Base-by-base conservation (phyloP, 2,329 filamentous ascomycete genomes). In the Paecilomyces variotii region DNA sequence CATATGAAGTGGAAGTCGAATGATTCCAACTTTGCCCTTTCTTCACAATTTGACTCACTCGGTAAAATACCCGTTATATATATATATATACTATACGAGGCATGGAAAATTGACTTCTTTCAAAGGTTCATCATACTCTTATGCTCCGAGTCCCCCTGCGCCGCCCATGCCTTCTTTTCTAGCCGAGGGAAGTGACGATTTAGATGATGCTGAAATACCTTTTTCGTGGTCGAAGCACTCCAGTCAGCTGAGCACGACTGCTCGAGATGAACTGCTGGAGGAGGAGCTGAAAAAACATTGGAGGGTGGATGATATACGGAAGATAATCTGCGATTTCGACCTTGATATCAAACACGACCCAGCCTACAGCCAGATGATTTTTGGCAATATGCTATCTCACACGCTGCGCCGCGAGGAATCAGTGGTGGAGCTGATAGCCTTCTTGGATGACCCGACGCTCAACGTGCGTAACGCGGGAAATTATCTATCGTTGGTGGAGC, bases 381-480 rank as follows among this genome's bases (percentile, higher is more conserved):
- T 76, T 58, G 58, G 67, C 30, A 65, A 67, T 26, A 60, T 76
- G 52, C 59, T 75, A 32, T 55, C 61, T 32, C 62, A 54, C 27
- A n/a, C 14, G 52, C 27, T 39, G 26, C 30, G 56, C 52, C 50
- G 57, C 60, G 39, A 35, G 14, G 25, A 26, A 26, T 63, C 58
- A 61, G 55, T 59, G 54, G 34, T 64, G 4, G 68, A 74, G 49
- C 60, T 69, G 1, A 54, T 71, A 25, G 53, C 59, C 7, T 76
- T 76, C 53, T 54, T 77, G 49, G 66, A 70, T 53, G 74, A 77
- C 56, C 67, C 70, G 0, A 67, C 63, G 14, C 55, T 77, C 35
- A 77, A 77, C 57, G 65, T 69, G 6, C 62, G 61, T 7, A 71
- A 70, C 5, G 68, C 74, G 4, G 67, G 68, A 1, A 76, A 76